Percentiles rank a stretch among this genome's conserved stretches.
Conservation (phyloP, 306 rosid genomes). For the Fragaria ananassa region DNA sequence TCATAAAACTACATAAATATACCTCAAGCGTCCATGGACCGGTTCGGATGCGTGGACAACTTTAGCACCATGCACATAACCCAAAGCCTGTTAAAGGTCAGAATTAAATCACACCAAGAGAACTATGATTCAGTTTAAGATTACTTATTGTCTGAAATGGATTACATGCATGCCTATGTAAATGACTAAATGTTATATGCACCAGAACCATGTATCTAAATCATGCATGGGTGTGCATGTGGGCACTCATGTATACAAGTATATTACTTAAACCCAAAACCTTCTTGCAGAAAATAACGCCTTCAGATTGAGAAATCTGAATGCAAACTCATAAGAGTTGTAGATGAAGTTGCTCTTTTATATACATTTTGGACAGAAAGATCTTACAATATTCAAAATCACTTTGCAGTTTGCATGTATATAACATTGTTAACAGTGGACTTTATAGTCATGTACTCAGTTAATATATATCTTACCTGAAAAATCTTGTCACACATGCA, state of each 20-base stretch:
- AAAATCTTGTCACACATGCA: neutral
- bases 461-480: neutral
- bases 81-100: constrained; percentile 67
- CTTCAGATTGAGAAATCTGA: neutral
- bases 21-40: constrained; percentile 94
- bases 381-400: neutral
- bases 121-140: neutral
- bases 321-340: neutral
- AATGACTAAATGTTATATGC: neutral
- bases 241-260: neutral
- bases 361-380: neutral
- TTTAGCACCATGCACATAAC: constrained; percentile 87
- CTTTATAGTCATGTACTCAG: neutral
- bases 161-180: neutral
- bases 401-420: neutral
- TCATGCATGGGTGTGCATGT: neutral
- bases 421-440: neutral
- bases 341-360: neutral
- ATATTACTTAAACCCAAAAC: neutral
- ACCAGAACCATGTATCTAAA: neutral
- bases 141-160: neutral
- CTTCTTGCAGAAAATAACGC: neutral
- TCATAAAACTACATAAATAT: constrained; percentile 20
- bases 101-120: neutral
- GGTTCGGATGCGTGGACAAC: constrained; percentile 92